Evolutionary conservation across 2,329 filamentous ascomycete genomes (phyloP), one percentile per base, ranked within the genome.

Genomic region (Tolypocladium cylindrosporum): DNA sequence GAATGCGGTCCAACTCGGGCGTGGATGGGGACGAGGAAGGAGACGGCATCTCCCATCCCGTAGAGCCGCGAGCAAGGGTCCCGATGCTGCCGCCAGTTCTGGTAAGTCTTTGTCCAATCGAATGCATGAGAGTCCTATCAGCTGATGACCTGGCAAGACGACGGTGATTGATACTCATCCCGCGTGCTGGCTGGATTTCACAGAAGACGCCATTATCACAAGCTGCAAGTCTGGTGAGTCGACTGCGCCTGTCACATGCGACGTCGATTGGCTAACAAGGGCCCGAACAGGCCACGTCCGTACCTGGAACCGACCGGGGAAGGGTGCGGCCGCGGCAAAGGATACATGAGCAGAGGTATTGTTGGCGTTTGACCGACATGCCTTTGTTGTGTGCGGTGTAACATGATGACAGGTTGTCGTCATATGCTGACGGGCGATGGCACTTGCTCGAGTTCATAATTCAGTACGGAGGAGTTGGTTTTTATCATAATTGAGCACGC

Each of bases 11-110:
- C 9, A 84, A 90, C 68, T 92, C 89, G 1, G 86, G 83, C 58
- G 71, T 85, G 19, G 87, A 86, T 14, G 71, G 70, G 6, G 65
- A 70, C 37, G 77, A 82, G 8, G 84, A 85, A 31, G 82, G 83
- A 41, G 78, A 79, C 60, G 79, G 81, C 55, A 78, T 90, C 56
- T 82, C 87, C 61, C 92, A 97, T 72, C 79, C 87, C 1, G 91
- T 97, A 34, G 91, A 96, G 72, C 85, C 91, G n/a, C 83, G 91
- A 64, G 84, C 89, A 37, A 84, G 85, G 65, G 95, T 90, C 52
- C 89, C 93, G 27, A 88, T 93, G 74, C 75, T 97, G 57, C 93
- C 93, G 55, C 93, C 94, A 53, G 91, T 99, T 34, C 86, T 96
- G 82, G 89, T 91, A 77, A 69, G 82, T 75, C 40, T 54, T 48